Base-by-base conservation (phyloP, 2,329 filamentous ascomycete species). In the Clarireedia homoeocarpa region DNA sequence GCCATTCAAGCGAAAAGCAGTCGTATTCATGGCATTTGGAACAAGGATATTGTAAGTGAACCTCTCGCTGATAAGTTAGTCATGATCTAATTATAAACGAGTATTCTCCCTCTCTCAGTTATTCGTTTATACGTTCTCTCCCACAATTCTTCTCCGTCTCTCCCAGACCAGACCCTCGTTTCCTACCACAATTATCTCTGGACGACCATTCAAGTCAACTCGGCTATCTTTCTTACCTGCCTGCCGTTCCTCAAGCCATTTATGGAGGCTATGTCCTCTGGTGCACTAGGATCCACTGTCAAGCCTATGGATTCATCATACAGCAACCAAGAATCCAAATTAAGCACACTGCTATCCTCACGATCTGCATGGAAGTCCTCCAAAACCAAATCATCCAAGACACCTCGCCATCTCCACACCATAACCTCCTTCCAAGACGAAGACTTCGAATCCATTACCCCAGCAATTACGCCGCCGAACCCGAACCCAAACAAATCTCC, bases 41-140 rank as follows among this genome's bases (percentile, higher is more conserved):
- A 59, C 58, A n/a, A 56, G 63, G 48, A 36, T 73, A 10, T 64
- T 69, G 72, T 74, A 61, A 64, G 72, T 51, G 4, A 12, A 46
- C 2, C 12, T 27, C 0, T 26, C 15, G n/a, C 9, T 14, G 12
- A 5, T 17, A 38, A 15, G 7, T 9, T 10, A 26, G 12, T 7
- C 49, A 61, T 23, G 7, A 46, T n/a, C 53, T 36, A 30, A n/a
- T 46, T 17, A 6, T 24, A 12, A 6, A 23, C 24, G 12, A 73
- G 72, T 4, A 62, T 72, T 5, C 68, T 73, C 48, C 63, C 71
- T 24, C 64, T 72, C 27, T 61, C 61, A 36, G 58, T 60, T 38
- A 49, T 57, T 14, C 59, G 62, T 49, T 48, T 61, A 12, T 49
- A 58, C 24, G 53, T 57, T 10, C 48, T 64, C 45, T 57, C 58